Evolutionary conservation across 768 basidiomycete species (phyloP).

Genomic region (Daedaleopsis sinensis): DNA sequence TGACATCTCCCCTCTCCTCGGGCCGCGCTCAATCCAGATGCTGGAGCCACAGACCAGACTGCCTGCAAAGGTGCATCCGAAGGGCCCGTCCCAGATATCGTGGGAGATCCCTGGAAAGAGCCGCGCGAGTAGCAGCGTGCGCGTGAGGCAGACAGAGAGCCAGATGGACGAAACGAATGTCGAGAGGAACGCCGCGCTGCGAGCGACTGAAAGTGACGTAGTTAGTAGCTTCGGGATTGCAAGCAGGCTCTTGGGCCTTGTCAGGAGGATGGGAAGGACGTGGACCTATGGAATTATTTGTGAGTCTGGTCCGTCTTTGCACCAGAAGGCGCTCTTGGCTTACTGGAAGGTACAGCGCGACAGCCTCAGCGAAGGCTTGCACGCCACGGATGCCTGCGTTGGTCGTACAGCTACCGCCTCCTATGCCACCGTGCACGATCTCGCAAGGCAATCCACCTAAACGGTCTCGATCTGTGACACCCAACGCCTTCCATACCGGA

Average conservation of each 20-base stretch:
- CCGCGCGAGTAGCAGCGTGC: slow-evolving; percentile 65
- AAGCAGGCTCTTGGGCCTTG: slow-evolving; percentile 56
- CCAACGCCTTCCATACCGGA: slow-evolving; percentile 56
- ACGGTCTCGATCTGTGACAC: slow-evolving; percentile 51
- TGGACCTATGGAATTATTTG: slow-evolving; percentile 53
- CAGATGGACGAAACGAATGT: slow-evolving; percentile 73
- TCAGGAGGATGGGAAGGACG: slow-evolving; percentile 65
- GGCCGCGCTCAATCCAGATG: slow-evolving; percentile 77
- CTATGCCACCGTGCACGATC: slow-evolving; percentile 65
- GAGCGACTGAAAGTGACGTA: slow-evolving; percentile 52
- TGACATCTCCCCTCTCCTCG: slow-evolving; percentile 76
- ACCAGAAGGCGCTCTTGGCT: slow-evolving; percentile 29
- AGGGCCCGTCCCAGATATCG: slow-evolving; percentile 79
- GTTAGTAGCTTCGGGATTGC: slow-evolving; percentile 42
- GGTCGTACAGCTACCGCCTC: slow-evolving; percentile 57
- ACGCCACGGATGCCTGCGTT: slow-evolving; percentile 58
- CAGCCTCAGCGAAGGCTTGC: slow-evolving; percentile 62
- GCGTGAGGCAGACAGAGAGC: slow-evolving; percentile 68
- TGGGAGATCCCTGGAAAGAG: slow-evolving; percentile 70
- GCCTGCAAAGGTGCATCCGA: slow-evolving; percentile 66
- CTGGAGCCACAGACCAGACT: slow-evolving; percentile 73
- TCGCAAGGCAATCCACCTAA: slow-evolving; percentile 80
- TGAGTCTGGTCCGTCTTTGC: not conserved
- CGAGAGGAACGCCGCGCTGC: slow-evolving; percentile 74
- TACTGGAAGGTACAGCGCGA: slow-evolving; percentile 74